Evolutionary conservation across 495 filamentous ascomycete genomes (phyloP).

Genomic region (Parmelia sp.): DNA sequence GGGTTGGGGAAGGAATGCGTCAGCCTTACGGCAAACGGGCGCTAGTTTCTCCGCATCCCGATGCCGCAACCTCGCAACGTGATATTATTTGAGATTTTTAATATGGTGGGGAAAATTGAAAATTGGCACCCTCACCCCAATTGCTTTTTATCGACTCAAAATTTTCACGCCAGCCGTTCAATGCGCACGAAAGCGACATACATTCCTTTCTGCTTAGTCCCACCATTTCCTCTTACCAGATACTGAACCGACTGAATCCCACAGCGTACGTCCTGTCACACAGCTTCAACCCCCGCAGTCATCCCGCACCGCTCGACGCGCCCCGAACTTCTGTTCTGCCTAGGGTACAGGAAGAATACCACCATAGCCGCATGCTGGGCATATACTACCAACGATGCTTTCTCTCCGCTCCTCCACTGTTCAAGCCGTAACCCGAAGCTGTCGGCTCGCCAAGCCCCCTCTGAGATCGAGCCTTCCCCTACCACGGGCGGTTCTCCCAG

Average conservation of each 20-base stretch:
- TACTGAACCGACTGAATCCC: not conserved
- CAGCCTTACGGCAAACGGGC: not conserved
- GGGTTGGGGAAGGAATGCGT: too few species aligned
- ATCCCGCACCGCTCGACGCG: not conserved
- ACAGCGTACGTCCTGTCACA: not conserved
- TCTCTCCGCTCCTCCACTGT: conserved; percentile 21
- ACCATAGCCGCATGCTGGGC: conserved; percentile 12
- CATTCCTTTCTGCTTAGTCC: not conserved
- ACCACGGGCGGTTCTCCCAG: conserved; percentile 11
- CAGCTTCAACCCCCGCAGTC: not conserved
- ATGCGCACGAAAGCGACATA: not conserved
- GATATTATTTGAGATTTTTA: too few species aligned
- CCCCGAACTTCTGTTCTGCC: not conserved
- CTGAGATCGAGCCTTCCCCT: not conserved
- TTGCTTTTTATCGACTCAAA: not conserved
- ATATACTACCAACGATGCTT: conserved; percentile 14
- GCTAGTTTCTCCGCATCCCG: conserved; percentile 2
- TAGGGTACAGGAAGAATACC: not conserved
- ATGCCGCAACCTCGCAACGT: too few species aligned
- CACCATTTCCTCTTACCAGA: not conserved
- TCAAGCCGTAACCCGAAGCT: conserved; percentile 9
- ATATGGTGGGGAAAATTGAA: conserved; percentile 1
- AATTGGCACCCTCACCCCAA: not conserved
- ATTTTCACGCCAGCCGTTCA: not conserved
- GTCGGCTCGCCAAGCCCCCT: conserved; percentile 14